These are phyloP conservation scores for Acer negundo DNA, from an alignment of 345 rosid genomes.

Conservation along the genomic window DNA sequence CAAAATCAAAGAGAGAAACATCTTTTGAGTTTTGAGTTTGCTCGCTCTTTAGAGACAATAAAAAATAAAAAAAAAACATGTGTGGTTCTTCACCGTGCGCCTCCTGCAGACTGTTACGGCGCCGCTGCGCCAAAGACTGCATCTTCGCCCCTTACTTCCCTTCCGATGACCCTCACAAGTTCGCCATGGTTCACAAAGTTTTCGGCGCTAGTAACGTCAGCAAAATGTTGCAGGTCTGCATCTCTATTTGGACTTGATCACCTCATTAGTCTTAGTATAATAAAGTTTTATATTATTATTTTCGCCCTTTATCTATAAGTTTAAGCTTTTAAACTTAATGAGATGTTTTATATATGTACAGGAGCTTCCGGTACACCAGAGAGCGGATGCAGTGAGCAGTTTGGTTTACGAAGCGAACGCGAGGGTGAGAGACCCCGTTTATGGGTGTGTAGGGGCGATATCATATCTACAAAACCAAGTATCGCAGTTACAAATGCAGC, in stretches of 20 bases:
- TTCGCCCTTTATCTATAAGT: neutral
- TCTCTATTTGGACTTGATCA: too few relatives aligned
- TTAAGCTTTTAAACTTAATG: neutral
- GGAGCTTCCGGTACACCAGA: slow-evolving; percentile 77
- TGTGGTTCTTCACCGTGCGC: slow-evolving; percentile 84
- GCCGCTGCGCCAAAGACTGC: slow-evolving; percentile 83
- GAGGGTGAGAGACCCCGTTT: slow-evolving; percentile 78
- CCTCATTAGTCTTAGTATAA: neutral
- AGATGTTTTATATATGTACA: slow-evolving; percentile 17
- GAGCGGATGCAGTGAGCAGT: slow-evolving; percentile 84
- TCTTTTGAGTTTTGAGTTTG: neutral
- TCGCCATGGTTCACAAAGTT: slow-evolving; percentile 82
- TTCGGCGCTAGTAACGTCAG: slow-evolving; percentile 89
- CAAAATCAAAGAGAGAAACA: neutral
- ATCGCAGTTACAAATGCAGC: slow-evolving; percentile 76
- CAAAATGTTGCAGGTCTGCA: slow-evolving; percentile 69
- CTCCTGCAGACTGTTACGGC: slow-evolving; percentile 74
- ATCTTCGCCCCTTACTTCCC: slow-evolving; percentile 92
- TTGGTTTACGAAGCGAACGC: slow-evolving; percentile 84
- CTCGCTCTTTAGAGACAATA: too few relatives aligned
- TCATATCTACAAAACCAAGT: slow-evolving; percentile 80
- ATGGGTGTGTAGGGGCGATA: slow-evolving; percentile 86
- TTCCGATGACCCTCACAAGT: slow-evolving; percentile 79
- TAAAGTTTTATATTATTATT: neutral
- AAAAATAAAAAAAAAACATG: slow-evolving; percentile 34